Conservation (phyloP, 768 basidiomycete species). For the Collybia sp. region DNA sequence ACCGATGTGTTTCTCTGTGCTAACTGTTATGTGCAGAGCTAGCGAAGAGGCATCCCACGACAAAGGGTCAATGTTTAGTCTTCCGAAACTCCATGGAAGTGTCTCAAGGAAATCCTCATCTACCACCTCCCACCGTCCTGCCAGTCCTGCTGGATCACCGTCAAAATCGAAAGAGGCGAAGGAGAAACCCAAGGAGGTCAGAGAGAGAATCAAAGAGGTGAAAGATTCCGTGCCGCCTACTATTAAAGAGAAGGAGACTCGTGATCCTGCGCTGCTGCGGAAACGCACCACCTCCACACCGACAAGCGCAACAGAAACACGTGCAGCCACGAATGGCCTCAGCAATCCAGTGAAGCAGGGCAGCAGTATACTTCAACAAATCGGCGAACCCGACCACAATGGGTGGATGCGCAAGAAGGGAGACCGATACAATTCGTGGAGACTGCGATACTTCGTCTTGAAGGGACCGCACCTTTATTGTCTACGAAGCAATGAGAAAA, state of each 20-base stretch:
- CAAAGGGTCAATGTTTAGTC: conserved; percentile 42
- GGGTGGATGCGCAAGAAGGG: conserved; percentile 98
- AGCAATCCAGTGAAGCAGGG: conserved; percentile 47
- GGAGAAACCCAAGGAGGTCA: conserved; percentile 11
- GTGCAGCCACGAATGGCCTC: not conserved
- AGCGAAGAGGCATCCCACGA: conserved; percentile 31
- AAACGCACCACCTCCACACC: conserved; percentile 48
- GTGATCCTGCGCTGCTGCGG: conserved; percentile 39
- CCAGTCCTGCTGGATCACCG: conserved; percentile 22
- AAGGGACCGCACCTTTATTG: conserved; percentile 92
- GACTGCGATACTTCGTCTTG: conserved; percentile 84
- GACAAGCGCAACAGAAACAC: conserved; percentile 7
- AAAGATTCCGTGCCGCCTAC: conserved; percentile 4
- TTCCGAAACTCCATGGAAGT: conserved; percentile 42
- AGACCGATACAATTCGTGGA: conserved; percentile 92
- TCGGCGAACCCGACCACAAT: conserved; percentile 83
- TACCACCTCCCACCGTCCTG: conserved; percentile 35
- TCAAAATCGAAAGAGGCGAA: conserved; percentile 12
- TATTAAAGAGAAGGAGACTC: conserved; percentile 19
- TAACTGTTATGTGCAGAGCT: conserved; percentile 19
- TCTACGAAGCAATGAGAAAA: conserved; percentile 67
- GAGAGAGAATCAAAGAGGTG: conserved; percentile 9
- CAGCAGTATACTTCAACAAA: conserved; percentile 79
- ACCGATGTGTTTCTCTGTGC: conserved; percentile 22
- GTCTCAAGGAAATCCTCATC: conserved; percentile 33